Percentiles rank a stretch among this genome's conserved stretches.
These are phyloP conservation scores for Kwoniella shivajii DNA, from an alignment of 1,284 basidiomycete genomes.

Conservation along the genomic window DNA sequence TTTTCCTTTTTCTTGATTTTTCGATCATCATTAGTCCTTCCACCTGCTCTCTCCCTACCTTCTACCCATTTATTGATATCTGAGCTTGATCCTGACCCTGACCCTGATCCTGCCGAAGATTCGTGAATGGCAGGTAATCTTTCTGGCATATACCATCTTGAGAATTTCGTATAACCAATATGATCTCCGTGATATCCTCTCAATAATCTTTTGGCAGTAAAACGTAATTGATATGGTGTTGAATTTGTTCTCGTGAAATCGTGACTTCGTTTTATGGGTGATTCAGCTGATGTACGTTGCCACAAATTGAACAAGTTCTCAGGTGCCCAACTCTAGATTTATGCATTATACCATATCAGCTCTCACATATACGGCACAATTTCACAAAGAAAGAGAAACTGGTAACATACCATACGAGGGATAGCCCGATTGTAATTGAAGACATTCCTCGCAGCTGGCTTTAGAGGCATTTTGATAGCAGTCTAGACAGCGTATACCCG, in stretches of 20 bases:
- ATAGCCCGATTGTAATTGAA: constrained; percentile 47
- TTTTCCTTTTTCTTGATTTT: constrained; percentile 61
- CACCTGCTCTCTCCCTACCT: constrained; percentile 45
- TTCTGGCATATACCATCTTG: constrained; percentile 89
- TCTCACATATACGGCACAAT: no score
- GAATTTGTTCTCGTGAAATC: constrained; percentile 64
- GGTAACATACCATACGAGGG: constrained; percentile 50
- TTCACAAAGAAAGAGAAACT: not conserved
- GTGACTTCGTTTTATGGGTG: constrained; percentile 58
- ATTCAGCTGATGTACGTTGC: constrained; percentile 61
- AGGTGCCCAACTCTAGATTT: constrained; percentile 73
- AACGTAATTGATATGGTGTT: constrained; percentile 90
- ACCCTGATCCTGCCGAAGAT: constrained; percentile 10
- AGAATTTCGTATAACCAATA: constrained; percentile 90
- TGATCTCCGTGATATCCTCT: constrained; percentile 96
- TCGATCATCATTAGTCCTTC: constrained; percentile 52
- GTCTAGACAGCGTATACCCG: not conserved
- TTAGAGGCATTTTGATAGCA: constrained; percentile 9
- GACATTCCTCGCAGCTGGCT: constrained; percentile 28
- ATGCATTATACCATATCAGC: not conserved
- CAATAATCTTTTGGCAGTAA: constrained; percentile 84
- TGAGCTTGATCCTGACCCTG: not conserved
- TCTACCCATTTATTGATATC: constrained; percentile 63
- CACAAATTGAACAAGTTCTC: constrained; percentile 79
- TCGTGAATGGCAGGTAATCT: constrained; percentile 83